Evolutionary conservation across 1,284 basidiomycete species (phyloP).

Genomic region (Cystobasidium sp.): DNA sequence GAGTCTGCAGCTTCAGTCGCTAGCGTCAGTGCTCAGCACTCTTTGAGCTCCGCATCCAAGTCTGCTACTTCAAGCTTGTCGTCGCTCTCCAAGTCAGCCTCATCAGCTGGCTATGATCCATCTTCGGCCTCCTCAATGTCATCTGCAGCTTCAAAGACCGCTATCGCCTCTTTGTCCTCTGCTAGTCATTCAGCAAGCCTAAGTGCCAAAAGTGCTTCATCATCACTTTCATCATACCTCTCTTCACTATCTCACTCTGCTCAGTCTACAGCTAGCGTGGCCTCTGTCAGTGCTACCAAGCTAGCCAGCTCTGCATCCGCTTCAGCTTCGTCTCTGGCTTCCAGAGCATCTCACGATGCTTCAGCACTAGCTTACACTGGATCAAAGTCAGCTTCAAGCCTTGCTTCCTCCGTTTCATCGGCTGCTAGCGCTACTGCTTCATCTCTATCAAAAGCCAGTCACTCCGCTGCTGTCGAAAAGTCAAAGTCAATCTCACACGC

Average conservation of each 20-base stretch:
- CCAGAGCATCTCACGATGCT: conserved; percentile 35
- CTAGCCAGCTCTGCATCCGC: conserved; percentile 36
- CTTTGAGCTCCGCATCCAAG: conserved; percentile 18
- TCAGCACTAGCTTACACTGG: conserved; percentile 20
- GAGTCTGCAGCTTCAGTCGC: conserved; percentile 40
- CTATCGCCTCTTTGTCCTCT: conserved; percentile 26
- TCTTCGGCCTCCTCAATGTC: conserved; percentile 44
- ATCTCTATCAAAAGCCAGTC: conserved; percentile 27
- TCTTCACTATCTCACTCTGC: conserved; percentile 35
- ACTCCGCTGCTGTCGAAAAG: conserved; percentile 8
- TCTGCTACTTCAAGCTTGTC: conserved; percentile 37
- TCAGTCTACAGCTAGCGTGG: conserved; percentile 37
- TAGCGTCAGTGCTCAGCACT: conserved; percentile 41
- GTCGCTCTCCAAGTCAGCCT: conserved; percentile 41
- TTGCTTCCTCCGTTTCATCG: conserved; percentile 37
- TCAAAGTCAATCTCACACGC: conserved; percentile 20
- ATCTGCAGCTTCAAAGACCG: conserved; percentile 30
- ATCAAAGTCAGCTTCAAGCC: conserved; percentile 24
- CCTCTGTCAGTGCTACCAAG: conserved; percentile 37
- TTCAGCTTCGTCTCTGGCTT: conserved; percentile 33
- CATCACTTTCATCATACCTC: conserved; percentile 37
- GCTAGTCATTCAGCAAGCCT: conserved; percentile 28
- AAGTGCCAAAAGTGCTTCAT: conserved; percentile 42
- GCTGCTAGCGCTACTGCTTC: conserved; percentile 25
- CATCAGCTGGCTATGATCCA: conserved; percentile 45